These are phyloP conservation scores for Xylaria telfairii DNA, from an alignment of 495 filamentous ascomycete genomes.

Conservation along the genomic window DNA sequence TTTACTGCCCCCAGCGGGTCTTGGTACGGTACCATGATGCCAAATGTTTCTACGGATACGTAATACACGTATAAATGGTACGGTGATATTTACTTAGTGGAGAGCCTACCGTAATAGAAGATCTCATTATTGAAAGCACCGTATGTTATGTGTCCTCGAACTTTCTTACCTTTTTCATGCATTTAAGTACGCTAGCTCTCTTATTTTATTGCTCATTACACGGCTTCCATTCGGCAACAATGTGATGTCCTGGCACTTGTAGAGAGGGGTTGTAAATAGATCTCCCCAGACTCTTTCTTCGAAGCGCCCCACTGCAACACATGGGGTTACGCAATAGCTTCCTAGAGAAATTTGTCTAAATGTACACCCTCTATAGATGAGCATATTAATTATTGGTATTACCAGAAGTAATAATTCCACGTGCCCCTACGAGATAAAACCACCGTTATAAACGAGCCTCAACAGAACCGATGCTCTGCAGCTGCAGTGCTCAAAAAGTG, in stretches of 20 bases:
- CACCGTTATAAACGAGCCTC: not conserved
- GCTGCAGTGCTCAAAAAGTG: not conserved
- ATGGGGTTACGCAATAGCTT: not conserved
- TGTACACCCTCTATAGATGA: not conserved
- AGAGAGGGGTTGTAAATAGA: not conserved
- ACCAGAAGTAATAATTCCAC: not conserved
- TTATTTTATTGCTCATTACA: not conserved
- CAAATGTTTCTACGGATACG: not conserved
- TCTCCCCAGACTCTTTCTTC: not conserved
- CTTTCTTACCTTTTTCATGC: not conserved
- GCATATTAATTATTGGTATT: not conserved
- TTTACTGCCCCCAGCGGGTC: too few species aligned
- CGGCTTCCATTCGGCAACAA: not conserved
- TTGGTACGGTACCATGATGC: not conserved
- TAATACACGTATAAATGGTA: constrained; percentile 9
- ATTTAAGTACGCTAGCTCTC: not conserved
- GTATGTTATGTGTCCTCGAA: not conserved
- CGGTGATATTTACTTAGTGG: not conserved
- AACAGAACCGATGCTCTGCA: not conserved
- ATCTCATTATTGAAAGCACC: not conserved
- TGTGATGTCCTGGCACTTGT: not conserved
- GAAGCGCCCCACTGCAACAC: not conserved
- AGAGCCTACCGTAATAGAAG: not conserved
- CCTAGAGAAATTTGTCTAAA: not conserved
- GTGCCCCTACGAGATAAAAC: not conserved